These are phyloP conservation scores for Suhomyces sp. DNA, from an alignment of 805 yeast species.

Conservation along the genomic window DNA sequence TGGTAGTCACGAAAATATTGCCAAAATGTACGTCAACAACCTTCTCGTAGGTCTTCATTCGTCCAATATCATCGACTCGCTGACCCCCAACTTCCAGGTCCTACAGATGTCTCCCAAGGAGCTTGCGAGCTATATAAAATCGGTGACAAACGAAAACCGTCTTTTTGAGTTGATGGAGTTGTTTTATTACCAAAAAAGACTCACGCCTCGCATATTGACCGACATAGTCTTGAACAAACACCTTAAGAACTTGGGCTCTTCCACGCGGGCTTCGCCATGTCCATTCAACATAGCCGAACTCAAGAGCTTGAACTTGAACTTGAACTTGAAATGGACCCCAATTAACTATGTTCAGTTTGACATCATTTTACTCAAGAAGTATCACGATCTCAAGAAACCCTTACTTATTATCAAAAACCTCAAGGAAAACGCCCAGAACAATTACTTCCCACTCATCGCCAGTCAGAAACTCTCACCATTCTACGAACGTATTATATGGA, in stretches of 20 bases:
- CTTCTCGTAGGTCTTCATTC: slow-evolving; percentile 27
- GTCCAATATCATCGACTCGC: slow-evolving; percentile 8
- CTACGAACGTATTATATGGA: slow-evolving; percentile 43
- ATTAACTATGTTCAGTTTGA: slow-evolving; percentile 25
- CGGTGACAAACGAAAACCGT: slow-evolving; percentile 7
- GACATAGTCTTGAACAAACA: slow-evolving; percentile 27
- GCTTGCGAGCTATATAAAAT: slow-evolving; percentile 17
- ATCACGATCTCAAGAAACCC: slow-evolving; percentile 33
- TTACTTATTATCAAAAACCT: slow-evolving; percentile 28
- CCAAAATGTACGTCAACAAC: slow-evolving; percentile 12
- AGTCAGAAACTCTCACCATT: slow-evolving; percentile 26
- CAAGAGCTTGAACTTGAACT: slow-evolving; percentile 1
- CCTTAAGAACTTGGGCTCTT: slow-evolving; percentile 12
- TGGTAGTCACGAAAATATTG: background rate
- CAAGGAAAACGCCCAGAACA: slow-evolving; percentile 22
- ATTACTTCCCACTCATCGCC: slow-evolving; percentile 25
- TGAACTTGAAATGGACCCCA: slow-evolving; percentile 16
- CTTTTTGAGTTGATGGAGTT: slow-evolving; percentile 16
- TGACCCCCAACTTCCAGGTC: slow-evolving; percentile 10
- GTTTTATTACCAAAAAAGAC: slow-evolving; percentile 24
- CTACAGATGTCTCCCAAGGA: slow-evolving; percentile 17
- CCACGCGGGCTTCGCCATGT: slow-evolving; percentile 11
- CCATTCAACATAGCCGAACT: slow-evolving; percentile 15
- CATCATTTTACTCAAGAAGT: slow-evolving; percentile 35
- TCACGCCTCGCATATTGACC: slow-evolving; percentile 24